Conservation (phyloP, 768 basidiomycete species). For the Krasilnikovozyma curviuscula region DNA sequence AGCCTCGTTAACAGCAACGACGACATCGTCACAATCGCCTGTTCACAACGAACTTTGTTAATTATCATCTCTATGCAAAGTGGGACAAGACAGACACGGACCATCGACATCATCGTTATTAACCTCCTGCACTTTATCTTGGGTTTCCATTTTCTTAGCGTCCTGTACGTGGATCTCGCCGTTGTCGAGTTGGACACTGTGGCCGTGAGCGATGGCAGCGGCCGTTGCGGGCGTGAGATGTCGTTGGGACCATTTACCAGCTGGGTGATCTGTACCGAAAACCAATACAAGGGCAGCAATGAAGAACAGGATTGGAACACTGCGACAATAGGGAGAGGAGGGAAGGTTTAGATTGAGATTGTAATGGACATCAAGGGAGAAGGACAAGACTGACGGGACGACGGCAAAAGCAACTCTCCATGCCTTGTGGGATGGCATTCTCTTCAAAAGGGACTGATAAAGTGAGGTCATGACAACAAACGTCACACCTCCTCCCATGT, state of each 20-base stretch:
- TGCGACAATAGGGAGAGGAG: not conserved
- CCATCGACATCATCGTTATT: conserved; percentile 6
- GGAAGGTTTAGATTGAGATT: conserved; percentile 24
- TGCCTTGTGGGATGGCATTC: conserved; percentile 26
- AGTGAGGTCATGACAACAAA: conserved; percentile 41
- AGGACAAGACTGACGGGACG: conserved; percentile 40
- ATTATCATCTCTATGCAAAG: too few species aligned
- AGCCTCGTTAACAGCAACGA: conserved; percentile 33
- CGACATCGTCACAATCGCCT: conserved; percentile 27
- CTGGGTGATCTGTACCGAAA: conserved; percentile 37
- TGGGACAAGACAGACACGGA: too few species aligned
- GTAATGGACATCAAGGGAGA: conserved; percentile 30
- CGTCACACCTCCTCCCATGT: conserved; percentile 31
- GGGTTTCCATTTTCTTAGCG: conserved; percentile 20
- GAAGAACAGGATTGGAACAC: not conserved
- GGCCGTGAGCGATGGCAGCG: conserved; percentile 14
- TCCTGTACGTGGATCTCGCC: conserved; percentile 13
- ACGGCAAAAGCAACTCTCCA: conserved; percentile 41
- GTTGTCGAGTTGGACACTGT: conserved; percentile 18
- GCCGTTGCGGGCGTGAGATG: conserved; percentile 28
- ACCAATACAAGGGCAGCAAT: not conserved
- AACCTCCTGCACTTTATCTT: conserved; percentile 13
- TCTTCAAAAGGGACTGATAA: conserved; percentile 27
- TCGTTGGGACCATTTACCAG: conserved; percentile 36
- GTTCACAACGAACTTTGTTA: not conserved